These are phyloP conservation scores for Microbotryum lychnidis-dioicae DNA, from an alignment of 1,284 basidiomycete species.

Conservation along the genomic window DNA sequence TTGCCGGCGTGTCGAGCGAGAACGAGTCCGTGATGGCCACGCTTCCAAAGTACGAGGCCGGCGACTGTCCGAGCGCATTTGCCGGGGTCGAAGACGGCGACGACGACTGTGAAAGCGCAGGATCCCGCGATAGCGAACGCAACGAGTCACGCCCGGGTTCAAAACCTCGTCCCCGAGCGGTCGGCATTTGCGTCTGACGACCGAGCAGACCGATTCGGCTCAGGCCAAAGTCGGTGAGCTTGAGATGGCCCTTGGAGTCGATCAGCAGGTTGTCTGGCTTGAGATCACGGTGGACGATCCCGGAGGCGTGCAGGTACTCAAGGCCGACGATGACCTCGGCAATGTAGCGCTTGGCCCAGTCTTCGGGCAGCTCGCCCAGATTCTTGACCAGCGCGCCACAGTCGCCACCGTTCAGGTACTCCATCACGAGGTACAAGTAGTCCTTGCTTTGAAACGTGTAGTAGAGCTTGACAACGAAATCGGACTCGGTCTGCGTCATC, in stretches of 20 bases:
- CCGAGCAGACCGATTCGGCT: conserved; percentile 94
- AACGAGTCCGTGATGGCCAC: conserved; percentile 29
- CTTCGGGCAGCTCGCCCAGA: conserved; percentile 83
- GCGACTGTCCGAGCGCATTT: conserved; percentile 12
- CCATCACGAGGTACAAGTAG: conserved; percentile 46
- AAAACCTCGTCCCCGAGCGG: background rate
- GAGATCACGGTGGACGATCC: conserved; percentile 84
- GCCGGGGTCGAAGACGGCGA: conserved; percentile 26
- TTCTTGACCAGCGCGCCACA: conserved; percentile 94
- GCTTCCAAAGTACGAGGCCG: conserved; percentile 32
- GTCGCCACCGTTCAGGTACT: conserved; percentile 76
- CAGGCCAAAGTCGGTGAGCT: conserved; percentile 95
- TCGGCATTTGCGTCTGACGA: conserved; percentile 64
- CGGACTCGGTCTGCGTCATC: conserved; percentile 98
- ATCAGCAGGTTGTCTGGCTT: conserved; percentile 98
- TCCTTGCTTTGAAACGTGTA: conserved; percentile 46
- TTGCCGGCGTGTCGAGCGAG: conserved; percentile 36
- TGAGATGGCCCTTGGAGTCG: conserved; percentile 89
- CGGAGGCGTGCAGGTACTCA: conserved; percentile 87
- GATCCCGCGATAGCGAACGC: conserved; percentile 14
- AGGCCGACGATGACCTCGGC: conserved; percentile 92
- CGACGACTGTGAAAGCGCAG: conserved; percentile 18
- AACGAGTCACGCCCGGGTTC: background rate
- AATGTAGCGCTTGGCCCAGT: conserved; percentile 93
- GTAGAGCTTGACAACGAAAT: conserved; percentile 57